These are phyloP conservation scores for Globisporangium canariense DNA, from an alignment of 352 stramenopile genomes.

Conservation along the genomic window DNA sequence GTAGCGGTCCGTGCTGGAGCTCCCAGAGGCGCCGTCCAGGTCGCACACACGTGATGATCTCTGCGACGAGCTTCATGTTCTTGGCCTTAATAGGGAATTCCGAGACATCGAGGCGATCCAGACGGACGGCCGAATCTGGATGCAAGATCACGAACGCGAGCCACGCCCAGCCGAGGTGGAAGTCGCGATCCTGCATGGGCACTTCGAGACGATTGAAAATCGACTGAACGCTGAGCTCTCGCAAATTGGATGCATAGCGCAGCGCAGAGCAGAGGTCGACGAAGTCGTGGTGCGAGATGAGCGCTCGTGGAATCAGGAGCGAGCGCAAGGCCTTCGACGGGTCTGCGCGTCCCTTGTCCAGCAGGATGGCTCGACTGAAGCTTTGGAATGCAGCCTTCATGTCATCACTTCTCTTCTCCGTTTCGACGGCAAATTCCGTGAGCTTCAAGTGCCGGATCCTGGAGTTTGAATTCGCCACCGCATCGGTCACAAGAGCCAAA, in stretches of 20 bases:
- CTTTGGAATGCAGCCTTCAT: neutral
- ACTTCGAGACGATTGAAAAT: neutral
- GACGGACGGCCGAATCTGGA: neutral
- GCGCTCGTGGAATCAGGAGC: neutral
- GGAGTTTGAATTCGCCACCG: neutral
- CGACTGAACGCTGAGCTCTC: neutral
- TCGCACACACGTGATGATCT: neutral
- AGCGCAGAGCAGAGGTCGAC: neutral
- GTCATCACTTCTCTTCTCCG: neutral
- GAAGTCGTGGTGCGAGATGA: neutral
- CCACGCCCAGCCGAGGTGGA: neutral
- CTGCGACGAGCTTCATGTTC: neutral
- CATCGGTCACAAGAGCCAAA: neutral
- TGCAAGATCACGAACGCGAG: neutral
- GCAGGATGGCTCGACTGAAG: neutral
- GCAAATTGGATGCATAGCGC: neutral
- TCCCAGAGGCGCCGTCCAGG: neutral
- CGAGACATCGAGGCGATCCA: neutral
- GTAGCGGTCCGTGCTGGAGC: neutral
- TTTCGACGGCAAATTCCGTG: neutral
- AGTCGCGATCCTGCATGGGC: neutral
- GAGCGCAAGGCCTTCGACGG: neutral
- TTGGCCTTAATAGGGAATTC: neutral
- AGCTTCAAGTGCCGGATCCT: neutral
- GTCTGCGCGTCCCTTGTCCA: neutral